phyloP scores from a whole-genome alignment of 805 yeast species.

The Ogataea nitratoaversa region DNA sequence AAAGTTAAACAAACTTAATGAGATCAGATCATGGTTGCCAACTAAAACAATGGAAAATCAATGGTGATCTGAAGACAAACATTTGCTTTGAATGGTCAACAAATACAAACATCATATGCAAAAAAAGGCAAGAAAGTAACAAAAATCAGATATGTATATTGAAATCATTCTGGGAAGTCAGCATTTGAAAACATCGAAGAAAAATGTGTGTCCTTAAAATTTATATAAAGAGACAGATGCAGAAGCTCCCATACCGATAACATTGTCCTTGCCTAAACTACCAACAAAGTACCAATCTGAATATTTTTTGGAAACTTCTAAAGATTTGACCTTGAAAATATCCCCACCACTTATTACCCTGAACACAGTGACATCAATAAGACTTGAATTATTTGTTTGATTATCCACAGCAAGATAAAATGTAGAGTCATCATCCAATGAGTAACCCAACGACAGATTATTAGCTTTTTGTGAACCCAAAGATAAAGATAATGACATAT shows the following conservation, averaged over 20 bases:
- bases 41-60: no score
- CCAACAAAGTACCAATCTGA: conserved; percentile 20
- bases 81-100: no score
- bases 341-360: conserved; percentile 18
- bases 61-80: no score
- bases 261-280: conserved; percentile 10
- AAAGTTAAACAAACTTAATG: no score
- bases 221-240: background rate
- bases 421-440: conserved; percentile 18
- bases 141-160: no score
- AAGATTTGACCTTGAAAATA: conserved; percentile 13
- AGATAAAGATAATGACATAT: background rate
- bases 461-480: background rate
- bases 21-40: no score
- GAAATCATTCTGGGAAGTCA: no score
- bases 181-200: no score
- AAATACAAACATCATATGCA: no score
- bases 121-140: no score
- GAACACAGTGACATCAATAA: conserved; percentile 12
- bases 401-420: conserved; percentile 12
- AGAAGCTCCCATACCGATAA: conserved; percentile 11
- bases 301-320: conserved; percentile 2
- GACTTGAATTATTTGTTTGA: background rate
- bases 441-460: conserved; percentile 8
- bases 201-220: no score